Percentiles rank a stretch among this genome's conserved stretches.
Conservation (phyloP, 176 grass and related monocot species). For the Paspalum vaginatum region DNA sequence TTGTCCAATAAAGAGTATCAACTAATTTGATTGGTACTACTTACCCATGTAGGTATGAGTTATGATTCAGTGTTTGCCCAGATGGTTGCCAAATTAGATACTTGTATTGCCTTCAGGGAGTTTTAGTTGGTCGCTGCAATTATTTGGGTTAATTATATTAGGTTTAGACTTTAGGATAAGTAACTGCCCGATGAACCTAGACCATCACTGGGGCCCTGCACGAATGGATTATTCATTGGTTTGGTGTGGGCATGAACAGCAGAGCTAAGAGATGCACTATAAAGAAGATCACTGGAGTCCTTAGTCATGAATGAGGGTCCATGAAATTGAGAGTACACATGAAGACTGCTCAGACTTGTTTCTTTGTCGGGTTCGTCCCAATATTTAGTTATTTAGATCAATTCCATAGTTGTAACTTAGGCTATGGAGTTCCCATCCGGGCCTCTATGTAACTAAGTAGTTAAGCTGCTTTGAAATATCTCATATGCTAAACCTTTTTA, state of each 20-base stretch:
- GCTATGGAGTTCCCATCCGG: background rate
- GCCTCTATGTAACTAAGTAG: background rate
- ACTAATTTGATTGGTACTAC: conserved; percentile 22
- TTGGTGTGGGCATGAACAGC: background rate
- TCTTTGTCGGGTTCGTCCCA: background rate
- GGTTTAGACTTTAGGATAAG: background rate
- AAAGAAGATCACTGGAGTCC: background rate
- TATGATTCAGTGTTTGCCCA: background rate
- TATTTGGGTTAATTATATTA: background rate
- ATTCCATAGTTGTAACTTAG: background rate
- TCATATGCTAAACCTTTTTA: background rate
- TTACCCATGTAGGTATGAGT: background rate
- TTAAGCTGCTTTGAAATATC: background rate
- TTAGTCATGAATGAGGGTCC: background rate
- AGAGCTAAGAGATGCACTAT: background rate
- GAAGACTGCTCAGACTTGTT: background rate
- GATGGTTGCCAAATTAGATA: conserved; percentile 1
- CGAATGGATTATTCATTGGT: background rate
- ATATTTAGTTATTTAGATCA: background rate
- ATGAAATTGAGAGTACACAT: background rate
- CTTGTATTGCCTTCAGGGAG: background rate
- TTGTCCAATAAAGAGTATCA: conserved; percentile 5
- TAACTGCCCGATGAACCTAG: background rate
- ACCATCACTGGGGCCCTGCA: background rate
- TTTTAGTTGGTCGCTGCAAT: background rate